These are phyloP conservation scores for Dothistroma septosporum DNA, from an alignment of 2,329 filamentous ascomycete species.

Conservation along the genomic window DNA sequence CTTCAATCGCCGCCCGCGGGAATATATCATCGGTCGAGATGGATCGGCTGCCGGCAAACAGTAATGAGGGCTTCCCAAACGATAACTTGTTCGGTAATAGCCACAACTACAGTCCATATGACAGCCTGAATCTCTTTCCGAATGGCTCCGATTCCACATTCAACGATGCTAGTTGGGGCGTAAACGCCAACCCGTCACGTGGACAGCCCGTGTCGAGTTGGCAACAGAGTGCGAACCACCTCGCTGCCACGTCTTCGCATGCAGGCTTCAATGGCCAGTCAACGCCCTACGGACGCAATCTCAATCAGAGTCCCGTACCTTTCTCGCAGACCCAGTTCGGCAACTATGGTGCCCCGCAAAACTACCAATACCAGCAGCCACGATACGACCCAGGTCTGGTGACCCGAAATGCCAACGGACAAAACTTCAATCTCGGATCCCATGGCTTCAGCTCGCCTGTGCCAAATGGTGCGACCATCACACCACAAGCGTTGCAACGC, in stretches of 20 bases:
- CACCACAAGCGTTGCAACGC: slow-evolving; percentile 32
- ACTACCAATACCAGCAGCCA: slow-evolving; percentile 25
- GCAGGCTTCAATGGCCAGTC: slow-evolving; percentile 20
- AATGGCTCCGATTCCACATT: slow-evolving; percentile 26
- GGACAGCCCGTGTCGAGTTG: slow-evolving; percentile 24
- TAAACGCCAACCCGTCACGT: slow-evolving; percentile 34
- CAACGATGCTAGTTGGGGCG: slow-evolving; percentile 32
- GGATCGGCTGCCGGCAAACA: slow-evolving; percentile 12
- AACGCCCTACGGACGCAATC: slow-evolving; percentile 22
- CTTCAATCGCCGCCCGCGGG: background rate
- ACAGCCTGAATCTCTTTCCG: slow-evolving; percentile 28
- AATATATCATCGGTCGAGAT: slow-evolving; percentile 5
- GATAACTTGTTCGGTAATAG: slow-evolving; percentile 29
- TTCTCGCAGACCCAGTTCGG: slow-evolving; percentile 24
- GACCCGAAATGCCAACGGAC: slow-evolving; percentile 8
- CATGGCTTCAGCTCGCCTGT: slow-evolving; percentile 12
- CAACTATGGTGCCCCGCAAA: slow-evolving; percentile 21
- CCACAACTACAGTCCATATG: slow-evolving; percentile 31
- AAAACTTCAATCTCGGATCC: slow-evolving; percentile 20
- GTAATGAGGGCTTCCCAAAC: slow-evolving; percentile 27
- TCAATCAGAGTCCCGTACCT: slow-evolving; percentile 29
- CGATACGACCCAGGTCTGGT: slow-evolving; percentile 23
- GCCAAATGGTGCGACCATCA: slow-evolving; percentile 27
- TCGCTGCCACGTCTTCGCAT: slow-evolving; percentile 17
- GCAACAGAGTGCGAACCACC: slow-evolving; percentile 27